phyloP scores from a whole-genome alignment of 768 basidiomycete genomes.

The Leccinum pellstonianum region DNA sequence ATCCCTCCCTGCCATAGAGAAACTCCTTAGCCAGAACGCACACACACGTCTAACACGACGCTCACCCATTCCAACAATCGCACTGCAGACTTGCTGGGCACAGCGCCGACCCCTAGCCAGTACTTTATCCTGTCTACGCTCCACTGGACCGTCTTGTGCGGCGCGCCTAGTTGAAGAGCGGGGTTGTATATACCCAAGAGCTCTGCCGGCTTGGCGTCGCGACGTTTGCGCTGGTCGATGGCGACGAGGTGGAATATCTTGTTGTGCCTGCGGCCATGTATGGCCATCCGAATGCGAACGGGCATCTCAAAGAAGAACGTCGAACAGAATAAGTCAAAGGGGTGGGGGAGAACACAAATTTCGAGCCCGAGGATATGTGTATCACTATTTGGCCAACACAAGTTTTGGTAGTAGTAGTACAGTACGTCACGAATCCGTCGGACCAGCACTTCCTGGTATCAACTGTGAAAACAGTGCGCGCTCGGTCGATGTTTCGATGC shows the following conservation, averaged over 20 bases:
- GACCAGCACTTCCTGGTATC: conserved; percentile 70
- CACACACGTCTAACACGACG: conserved; percentile 7
- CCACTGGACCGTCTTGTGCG: conserved; percentile 81
- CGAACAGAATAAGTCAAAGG: not conserved
- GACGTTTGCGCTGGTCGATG: conserved; percentile 63
- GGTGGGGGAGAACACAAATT: not conserved
- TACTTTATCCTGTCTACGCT: conserved; percentile 86
- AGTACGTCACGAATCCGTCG: conserved; percentile 37
- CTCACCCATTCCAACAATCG: conserved; percentile 73
- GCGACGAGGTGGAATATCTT: conserved; percentile 87
- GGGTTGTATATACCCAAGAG: conserved; percentile 84
- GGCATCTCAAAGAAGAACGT: conserved; percentile 50
- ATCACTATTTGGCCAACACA: conserved; percentile 25
- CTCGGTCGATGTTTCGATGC: not conserved
- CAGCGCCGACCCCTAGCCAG: conserved; percentile 85
- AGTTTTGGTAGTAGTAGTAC: not conserved
- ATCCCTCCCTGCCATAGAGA: conserved; percentile 55
- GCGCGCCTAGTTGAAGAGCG: conserved; percentile 46
- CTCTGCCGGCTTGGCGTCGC: conserved; percentile 87
- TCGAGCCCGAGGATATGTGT: conserved; percentile 20
- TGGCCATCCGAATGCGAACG: conserved; percentile 80
- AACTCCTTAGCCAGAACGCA: conserved; percentile 1
- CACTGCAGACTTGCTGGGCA: conserved; percentile 75
- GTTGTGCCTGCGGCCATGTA: conserved; percentile 74
- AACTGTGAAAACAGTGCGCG: conserved; percentile 38